Conservation (phyloP, 805 yeast genomes). For the Candida jianshihensis region DNA sequence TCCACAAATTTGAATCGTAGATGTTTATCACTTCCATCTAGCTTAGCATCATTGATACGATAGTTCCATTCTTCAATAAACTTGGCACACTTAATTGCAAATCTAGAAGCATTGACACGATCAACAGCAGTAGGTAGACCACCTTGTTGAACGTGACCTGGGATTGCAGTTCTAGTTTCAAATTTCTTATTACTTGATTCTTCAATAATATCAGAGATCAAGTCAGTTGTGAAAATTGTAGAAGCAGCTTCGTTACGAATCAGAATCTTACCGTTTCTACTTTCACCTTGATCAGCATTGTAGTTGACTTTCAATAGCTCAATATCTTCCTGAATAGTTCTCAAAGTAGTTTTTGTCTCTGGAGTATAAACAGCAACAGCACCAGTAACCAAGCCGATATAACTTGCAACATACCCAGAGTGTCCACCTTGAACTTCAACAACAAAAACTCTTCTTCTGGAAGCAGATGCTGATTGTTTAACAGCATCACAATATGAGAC, state of each 20-base stretch:
- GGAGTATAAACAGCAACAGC: conserved; percentile 91
- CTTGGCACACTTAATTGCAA: conserved; percentile 83
- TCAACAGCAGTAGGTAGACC: conserved; percentile 93
- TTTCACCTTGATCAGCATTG: conserved; percentile 67
- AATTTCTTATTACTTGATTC: conserved; percentile 71
- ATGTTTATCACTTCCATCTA: conserved; percentile 29
- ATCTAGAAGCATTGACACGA: conserved; percentile 81
- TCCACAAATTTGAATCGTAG: conserved; percentile 41
- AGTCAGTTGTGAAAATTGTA: conserved; percentile 70
- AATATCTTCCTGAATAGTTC: conserved; percentile 70
- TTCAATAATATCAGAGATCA: conserved; percentile 76
- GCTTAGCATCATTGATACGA: conserved; percentile 22
- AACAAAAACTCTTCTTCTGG: conserved; percentile 90
- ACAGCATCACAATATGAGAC: conserved; percentile 92
- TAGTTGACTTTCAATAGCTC: conserved; percentile 61
- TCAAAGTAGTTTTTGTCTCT: conserved; percentile 67
- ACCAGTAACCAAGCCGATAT: conserved; percentile 79
- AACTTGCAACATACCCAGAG: conserved; percentile 88
- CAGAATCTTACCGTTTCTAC: conserved; percentile 78
- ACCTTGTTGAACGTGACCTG: conserved; percentile 99
- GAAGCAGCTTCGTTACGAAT: conserved; percentile 83
- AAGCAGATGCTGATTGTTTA: conserved; percentile 90
- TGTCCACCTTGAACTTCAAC: conserved; percentile 98
- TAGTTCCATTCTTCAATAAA: conserved; percentile 24
- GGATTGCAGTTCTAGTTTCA: conserved; percentile 91